A percentile compares a stretch with the other conserved stretches of the same genome.
These are phyloP conservation scores for Fistulifera solaris DNA, from an alignment of 108 stramenopile genomes.

Conservation along the genomic window DNA sequence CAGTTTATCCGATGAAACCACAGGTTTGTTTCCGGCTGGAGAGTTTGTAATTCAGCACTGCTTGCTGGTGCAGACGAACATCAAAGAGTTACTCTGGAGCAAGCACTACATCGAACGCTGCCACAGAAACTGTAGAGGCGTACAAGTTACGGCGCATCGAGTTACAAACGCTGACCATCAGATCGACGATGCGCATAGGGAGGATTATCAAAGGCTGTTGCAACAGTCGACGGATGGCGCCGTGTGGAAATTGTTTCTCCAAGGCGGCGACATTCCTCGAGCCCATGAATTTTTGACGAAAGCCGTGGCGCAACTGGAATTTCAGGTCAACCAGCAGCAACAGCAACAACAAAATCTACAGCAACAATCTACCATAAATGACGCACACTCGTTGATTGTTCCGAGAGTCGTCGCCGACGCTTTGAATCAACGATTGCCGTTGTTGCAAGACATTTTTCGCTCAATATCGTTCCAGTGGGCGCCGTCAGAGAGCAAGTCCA, in stretches of 20 bases:
- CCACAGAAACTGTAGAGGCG: constrained; percentile 37
- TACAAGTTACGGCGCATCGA: constrained; percentile 47
- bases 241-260: constrained; percentile 66
- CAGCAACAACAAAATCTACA: too few relatives aligned
- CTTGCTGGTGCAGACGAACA: constrained; percentile 49
- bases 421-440: constrained; percentile 47
- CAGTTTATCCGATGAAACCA: not conserved
- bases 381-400: constrained; percentile 43
- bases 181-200: too few relatives aligned
- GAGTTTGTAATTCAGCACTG: constrained; percentile 20
- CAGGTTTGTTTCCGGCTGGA: not conserved
- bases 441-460: constrained; percentile 39
- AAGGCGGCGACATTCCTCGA: constrained; percentile 43
- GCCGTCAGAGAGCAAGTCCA: constrained; percentile 73
- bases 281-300: constrained; percentile 53
- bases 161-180: not conserved
- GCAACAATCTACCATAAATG: constrained; percentile 2
- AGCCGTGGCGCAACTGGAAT: constrained; percentile 27
- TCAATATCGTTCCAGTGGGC: constrained; percentile 51
- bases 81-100: constrained; percentile 45
- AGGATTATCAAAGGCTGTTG: constrained; percentile 27
- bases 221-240: constrained; percentile 49
- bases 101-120: constrained; percentile 56
- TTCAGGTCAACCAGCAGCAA: constrained; percentile 1
- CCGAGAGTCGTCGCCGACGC: constrained; percentile 60